Conservation (phyloP, 1,284 basidiomycete species). For the Cryptococcus amylolentus region DNA sequence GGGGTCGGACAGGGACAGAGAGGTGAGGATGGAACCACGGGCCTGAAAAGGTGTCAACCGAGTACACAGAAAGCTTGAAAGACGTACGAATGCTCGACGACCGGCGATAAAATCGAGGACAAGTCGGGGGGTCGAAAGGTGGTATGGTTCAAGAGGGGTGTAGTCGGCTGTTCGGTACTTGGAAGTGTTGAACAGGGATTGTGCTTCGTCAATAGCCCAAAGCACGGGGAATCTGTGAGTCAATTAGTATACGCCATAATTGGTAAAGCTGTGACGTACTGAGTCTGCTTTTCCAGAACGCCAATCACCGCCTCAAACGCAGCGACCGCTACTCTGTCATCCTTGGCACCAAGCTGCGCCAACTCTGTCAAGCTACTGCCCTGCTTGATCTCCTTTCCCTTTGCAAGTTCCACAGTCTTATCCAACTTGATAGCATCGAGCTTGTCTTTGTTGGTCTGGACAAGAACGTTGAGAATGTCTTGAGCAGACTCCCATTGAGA, state of each 20-base stretch:
- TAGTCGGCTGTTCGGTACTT: slow-evolving; percentile 77
- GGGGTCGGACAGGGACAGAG: slow-evolving; percentile 35
- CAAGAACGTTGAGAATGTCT: slow-evolving; percentile 6
- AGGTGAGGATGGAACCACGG: slow-evolving; percentile 25
- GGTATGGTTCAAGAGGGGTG: slow-evolving; percentile 66
- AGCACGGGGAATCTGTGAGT: slow-evolving; percentile 64
- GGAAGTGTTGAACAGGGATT: slow-evolving; percentile 70
- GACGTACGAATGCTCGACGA: slow-evolving; percentile 62
- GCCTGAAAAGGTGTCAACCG: slow-evolving; percentile 1
- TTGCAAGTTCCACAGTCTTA: slow-evolving; percentile 5
- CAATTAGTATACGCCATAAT: background rate
- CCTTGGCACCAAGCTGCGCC: slow-evolving; percentile 60
- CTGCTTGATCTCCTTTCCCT: slow-evolving; percentile 49
- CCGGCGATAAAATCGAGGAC: slow-evolving; percentile 74
- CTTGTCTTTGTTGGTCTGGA: slow-evolving; percentile 41
- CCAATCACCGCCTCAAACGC: slow-evolving; percentile 65
- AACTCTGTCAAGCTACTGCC: slow-evolving; percentile 60
- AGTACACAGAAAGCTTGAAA: background rate
- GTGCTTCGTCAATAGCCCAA: slow-evolving; percentile 81
- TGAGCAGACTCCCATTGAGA: slow-evolving; percentile 57
- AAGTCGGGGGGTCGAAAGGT: slow-evolving; percentile 74
- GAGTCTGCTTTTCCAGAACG: slow-evolving; percentile 64
- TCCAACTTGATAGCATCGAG: slow-evolving; percentile 37
- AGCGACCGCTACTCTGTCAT: slow-evolving; percentile 58
- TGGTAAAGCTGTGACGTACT: slow-evolving; percentile 52